Base-by-base conservation (phyloP, 345 rosid genomes). In the Eucalyptus marginata region DNA sequence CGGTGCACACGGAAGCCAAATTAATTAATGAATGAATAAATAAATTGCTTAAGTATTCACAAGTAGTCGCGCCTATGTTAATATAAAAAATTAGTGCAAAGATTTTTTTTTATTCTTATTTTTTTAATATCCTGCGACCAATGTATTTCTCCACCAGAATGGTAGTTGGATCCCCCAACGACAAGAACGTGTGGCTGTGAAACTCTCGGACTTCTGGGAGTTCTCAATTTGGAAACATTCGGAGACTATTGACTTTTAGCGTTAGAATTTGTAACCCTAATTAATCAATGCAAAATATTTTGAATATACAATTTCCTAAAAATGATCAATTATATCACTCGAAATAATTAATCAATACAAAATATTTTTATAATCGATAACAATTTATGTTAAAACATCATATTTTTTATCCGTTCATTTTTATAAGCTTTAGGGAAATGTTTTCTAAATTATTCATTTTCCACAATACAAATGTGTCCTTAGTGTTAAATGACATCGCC, bases 391-490 rank as follows among this genome's bases (percentile, higher is more conserved):
- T 4, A 56, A 24, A 56, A 24, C 4, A 10, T 56, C 10, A 22
- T 56, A 24, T 56, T 24, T 24, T 56, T 56, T 56, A 24, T 2
- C 10, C 1, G 62, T 56, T 56, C 29, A 56, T 56, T 56, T 56
- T 56, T 56, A 24, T 56, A 56, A 56, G 12, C 3, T 56, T 56
- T 8, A 56, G 29, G 27, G 62, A 56, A 56, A 24, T 10, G 13
- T 1, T 56, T 22, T 52, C 2, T 52, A 52, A 52, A 52, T 3
- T 52, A 1, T 18, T 52, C 24, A 18, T 52, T 18, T 14, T 49
- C 7, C 17, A 15, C 17, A 1, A 1, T 52, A 18, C 24, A 52
- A 52, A 7, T 0, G 4, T 18, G 0, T 18, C 24, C 56, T 7
- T 0, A 24, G 29, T 24, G 13, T 58, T 25, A 58, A 24, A 58